These are phyloP conservation scores for Entelexis sorbosivorans DNA, from an alignment of 1,139 yeast species.

Conservation along the genomic window DNA sequence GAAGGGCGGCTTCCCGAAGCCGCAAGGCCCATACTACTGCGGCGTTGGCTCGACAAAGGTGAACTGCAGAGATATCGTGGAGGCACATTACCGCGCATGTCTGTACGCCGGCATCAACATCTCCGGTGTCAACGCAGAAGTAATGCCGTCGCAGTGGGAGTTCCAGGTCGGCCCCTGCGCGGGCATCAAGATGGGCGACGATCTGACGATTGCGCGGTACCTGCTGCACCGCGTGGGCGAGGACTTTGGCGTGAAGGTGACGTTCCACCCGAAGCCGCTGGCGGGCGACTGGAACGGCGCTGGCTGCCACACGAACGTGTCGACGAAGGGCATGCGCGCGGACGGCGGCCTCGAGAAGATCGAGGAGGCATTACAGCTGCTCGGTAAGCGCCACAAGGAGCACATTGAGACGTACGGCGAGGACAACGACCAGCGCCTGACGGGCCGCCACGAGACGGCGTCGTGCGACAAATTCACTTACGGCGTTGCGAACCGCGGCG, in stretches of 20 bases:
- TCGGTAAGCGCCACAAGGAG: slow-evolving; percentile 92
- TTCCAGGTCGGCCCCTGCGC: slow-evolving; percentile 98
- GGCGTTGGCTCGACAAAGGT: slow-evolving; percentile 99
- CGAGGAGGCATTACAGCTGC: slow-evolving; percentile 84
- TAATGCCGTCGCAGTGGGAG: slow-evolving; percentile 99
- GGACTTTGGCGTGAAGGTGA: slow-evolving; percentile 96
- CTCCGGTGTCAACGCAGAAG: slow-evolving; percentile 98
- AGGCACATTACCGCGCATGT: slow-evolving; percentile 98
- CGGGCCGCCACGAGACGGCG: slow-evolving; percentile 98
- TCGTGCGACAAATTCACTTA: slow-evolving; percentile 80
- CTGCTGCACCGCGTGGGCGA: slow-evolving; percentile 90
- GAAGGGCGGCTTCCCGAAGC: slow-evolving; percentile 99
- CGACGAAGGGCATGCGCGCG: slow-evolving; percentile 79
- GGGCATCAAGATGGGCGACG: slow-evolving; percentile 94
- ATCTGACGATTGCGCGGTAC: slow-evolving; percentile 93
- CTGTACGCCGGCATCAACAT: slow-evolving; percentile 79
- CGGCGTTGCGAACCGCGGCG: slow-evolving; percentile 99
- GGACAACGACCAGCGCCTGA: slow-evolving; percentile 88
- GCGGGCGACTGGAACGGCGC: slow-evolving; percentile 99
- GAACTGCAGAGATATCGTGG: slow-evolving; percentile 94
- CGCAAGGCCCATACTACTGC: slow-evolving; percentile 99
- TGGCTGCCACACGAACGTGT: slow-evolving; percentile 98
- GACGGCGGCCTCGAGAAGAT: slow-evolving; percentile 95
- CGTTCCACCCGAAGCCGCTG: slow-evolving; percentile 98
- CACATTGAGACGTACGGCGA: slow-evolving; percentile 92